Base-by-base conservation (phyloP, 1,139 yeast genomes). In the Kodamaea sp. region DNA sequence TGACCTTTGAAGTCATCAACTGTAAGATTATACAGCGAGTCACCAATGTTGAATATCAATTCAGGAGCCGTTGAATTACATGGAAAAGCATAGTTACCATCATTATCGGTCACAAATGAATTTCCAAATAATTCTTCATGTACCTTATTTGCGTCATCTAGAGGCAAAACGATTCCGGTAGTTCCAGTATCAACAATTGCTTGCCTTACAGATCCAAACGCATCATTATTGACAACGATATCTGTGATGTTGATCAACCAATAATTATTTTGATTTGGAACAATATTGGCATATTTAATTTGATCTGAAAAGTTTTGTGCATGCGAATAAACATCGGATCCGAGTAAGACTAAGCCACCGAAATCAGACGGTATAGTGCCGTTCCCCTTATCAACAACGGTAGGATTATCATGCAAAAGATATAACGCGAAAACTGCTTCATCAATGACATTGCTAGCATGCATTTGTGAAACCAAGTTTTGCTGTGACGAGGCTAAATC, bases 121-220 rank as follows among this genome's bases (percentile, higher is more conserved):
- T 58, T 49, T 39, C 83, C 80, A 50, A 66, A 78, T 22, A 63
- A 42, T 29, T 41, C 30, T 9, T 74, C 52, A 52, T 81, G 87
- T 9, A 81, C 42, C 23, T 46, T 58, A 31, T 68, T 50, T 2
- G 87, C 86, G 50, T 81, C 86, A 15, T 57, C 60, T n/a, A 71
- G 59, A 2, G 85, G 80, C 37, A 79, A 58, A 6, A 78, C 77
- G 23, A 81, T 58, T 2, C 83, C 75, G 0, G 87, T 81, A 2
- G 87, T 80, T 11, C 87, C 88, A 8, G 85, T 78, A 52, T 81
- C 89, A 24, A 81, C 63, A 32, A 81, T 67, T 5, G 79, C 81
- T 4, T 62, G 53, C 55, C 80, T 64, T 32, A 42, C 46, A n/a
- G 46, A 41, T 7, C 56, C 39, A 8, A 50, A 32, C 24, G 53